Conservation (phyloP, 2,329 filamentous ascomycete genomes). For the Aspergillus versicolor region DNA sequence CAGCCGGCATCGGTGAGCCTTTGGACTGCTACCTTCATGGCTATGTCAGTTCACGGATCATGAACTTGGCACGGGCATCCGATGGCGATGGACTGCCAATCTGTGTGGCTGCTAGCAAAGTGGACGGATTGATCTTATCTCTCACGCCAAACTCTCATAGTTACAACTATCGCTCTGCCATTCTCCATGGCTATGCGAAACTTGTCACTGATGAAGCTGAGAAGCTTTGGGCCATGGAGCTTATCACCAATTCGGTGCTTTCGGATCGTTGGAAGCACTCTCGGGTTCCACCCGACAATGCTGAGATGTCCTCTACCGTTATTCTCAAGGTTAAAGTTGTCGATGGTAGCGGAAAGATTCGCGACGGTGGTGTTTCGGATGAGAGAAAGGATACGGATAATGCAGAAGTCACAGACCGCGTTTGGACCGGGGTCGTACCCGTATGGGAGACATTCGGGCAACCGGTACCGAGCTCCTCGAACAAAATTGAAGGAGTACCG, state of each 20-base stretch:
- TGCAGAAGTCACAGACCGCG: conserved; percentile 47
- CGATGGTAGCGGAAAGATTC: conserved; percentile 73
- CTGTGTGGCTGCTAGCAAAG: conserved; percentile 68
- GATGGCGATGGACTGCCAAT: conserved; percentile 63
- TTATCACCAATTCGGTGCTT: conserved; percentile 74
- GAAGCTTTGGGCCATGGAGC: conserved; percentile 73
- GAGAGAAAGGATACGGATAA: conserved; percentile 55
- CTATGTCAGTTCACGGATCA: conserved; percentile 75
- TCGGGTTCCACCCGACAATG: conserved; percentile 67
- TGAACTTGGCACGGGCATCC: conserved; percentile 59
- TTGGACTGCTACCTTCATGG: conserved; percentile 80
- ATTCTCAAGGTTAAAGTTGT: conserved; percentile 69
- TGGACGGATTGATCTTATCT: conserved; percentile 78
- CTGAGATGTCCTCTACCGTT: conserved; percentile 73
- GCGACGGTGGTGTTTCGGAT: conserved; percentile 64
- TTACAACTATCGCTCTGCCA: conserved; percentile 82
- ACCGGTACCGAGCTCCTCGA: conserved; percentile 61
- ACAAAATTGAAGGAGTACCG: conserved; percentile 60
- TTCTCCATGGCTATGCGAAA: conserved; percentile 72
- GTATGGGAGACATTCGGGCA: conserved; percentile 64
- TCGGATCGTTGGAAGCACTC: conserved; percentile 67
- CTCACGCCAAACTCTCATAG: conserved; percentile 78
- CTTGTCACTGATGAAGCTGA: conserved; percentile 67
- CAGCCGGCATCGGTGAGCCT: conserved; percentile 60
- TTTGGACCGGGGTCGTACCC: conserved; percentile 64